Base-by-base conservation (phyloP, 169 alveolate species). In the Plasmodium yoelii region DNA sequence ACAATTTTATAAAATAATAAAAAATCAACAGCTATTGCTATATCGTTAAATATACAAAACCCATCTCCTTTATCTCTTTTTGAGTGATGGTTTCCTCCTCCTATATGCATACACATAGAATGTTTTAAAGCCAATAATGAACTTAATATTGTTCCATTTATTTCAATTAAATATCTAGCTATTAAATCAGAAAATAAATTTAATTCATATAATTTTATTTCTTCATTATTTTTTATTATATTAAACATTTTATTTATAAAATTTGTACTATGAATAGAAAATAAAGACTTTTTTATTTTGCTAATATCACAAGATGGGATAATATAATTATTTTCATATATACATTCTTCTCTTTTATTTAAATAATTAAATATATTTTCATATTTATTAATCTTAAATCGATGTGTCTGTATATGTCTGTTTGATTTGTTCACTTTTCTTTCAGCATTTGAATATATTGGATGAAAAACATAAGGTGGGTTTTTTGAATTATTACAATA, bases 11-110 rank as follows among this genome's bases (percentile, higher is more conserved):
- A 59, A 46, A 88, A 63, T 51, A 90, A 75, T 57, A 88, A 84
- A 51, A 72, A 74, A 47, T 71, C 61, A 12, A 88, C 80, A 7
- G 87, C 91, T 46, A 72, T 74, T 1, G 92, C 90, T 24, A 84
- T 73, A 71, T 90, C 92, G 26, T 80, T 82, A 70, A 90, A 82
- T 60, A 82, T 65, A 42, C 94, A 90, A 59, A 82, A 90, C 0
- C 89, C 89, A 19, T 87, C 91, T 15, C 88, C 92, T 19, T 75
- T 24, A 26, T 39, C 72, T 63, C 8, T 51, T 42, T 70, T 70
- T 18, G 94, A 88, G 46, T 90, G 94, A 51, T 90, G 94, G n/a
- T 69, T 71, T 1, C 92, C 92, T 5, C 94, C 92, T 6, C 92
- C 88, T 19, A 82, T 74, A 53, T 87, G 69, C 82, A 64, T 55